phyloP scores from a whole-genome alignment of 2,329 filamentous ascomycete species.

The Colletotrichum phormii region DNA sequence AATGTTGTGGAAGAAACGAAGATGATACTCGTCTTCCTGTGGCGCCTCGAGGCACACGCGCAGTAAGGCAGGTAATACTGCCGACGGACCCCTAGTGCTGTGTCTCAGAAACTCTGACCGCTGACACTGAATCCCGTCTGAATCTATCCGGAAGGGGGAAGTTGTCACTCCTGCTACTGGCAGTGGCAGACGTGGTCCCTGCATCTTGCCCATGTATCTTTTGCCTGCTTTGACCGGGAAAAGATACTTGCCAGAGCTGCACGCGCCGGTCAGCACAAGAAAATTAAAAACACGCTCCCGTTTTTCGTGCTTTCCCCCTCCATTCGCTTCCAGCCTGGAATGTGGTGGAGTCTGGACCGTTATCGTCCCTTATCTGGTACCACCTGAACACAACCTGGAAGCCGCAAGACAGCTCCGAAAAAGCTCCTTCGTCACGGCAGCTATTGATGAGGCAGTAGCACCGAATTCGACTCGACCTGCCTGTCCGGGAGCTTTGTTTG shows the following conservation, averaged over 20 bases:
- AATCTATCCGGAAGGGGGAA: neutral
- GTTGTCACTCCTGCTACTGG: neutral
- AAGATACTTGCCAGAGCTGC: neutral
- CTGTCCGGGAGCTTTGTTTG: neutral
- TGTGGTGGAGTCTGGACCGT: neutral
- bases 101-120: constrained; percentile 1
- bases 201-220: neutral
- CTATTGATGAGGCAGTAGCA: neutral
- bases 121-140: neutral
- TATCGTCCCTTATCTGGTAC: constrained; percentile 4
- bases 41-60: neutral
- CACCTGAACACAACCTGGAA: neutral
- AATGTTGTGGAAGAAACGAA: neutral
- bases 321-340: neutral
- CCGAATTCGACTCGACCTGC: neutral
- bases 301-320: neutral
- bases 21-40: neutral
- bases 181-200: neutral
- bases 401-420: neutral
- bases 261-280: neutral
- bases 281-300: neutral
- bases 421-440: neutral
- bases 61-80: neutral
- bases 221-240: neutral
- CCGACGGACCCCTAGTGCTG: neutral